phyloP scores from a whole-genome alignment of 306 rosid species.

The Corylus heterophylla region DNA sequence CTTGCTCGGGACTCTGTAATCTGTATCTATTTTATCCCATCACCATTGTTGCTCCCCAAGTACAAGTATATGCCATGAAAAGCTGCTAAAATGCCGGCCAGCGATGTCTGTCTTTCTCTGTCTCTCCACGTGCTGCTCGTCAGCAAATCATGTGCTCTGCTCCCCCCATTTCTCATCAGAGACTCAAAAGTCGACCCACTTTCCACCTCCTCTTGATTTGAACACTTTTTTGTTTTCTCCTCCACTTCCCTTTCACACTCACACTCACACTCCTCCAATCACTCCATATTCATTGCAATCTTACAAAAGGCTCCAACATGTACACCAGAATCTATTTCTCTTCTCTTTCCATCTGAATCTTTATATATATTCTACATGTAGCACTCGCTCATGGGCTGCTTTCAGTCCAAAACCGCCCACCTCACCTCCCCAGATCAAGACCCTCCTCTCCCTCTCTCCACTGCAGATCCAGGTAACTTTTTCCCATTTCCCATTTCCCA shows the following conservation, averaged over 20 bases:
- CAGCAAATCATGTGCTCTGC: conserved; percentile 19
- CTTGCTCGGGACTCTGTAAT: too few relatives aligned
- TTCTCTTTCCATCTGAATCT: not conserved
- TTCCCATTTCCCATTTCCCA: not conserved
- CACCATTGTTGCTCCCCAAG: too few relatives aligned
- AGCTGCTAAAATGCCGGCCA: not conserved
- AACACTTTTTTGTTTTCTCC: not conserved
- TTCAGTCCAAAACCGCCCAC: conserved; percentile 47
- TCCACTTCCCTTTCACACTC: not conserved
- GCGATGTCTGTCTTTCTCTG: not conserved
- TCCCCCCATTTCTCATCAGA: not conserved
- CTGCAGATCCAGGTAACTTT: conserved; percentile 39
- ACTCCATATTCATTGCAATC: not conserved
- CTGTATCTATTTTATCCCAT: too few relatives aligned
- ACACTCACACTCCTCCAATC: not conserved
- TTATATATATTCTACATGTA: conserved; percentile 12
- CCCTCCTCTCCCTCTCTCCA: conserved; percentile 34
- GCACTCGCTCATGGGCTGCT: conserved; percentile 45
- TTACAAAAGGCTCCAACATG: not conserved
- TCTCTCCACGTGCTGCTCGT: conserved; percentile 20
- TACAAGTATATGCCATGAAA: not conserved
- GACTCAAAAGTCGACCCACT: conserved; percentile 6
- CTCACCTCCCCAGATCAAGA: conserved; percentile 35
- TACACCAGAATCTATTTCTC: not conserved
- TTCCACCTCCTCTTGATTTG: not conserved